phyloP scores from a whole-genome alignment of 345 rosid species.

The Rhizophora mangle region DNA sequence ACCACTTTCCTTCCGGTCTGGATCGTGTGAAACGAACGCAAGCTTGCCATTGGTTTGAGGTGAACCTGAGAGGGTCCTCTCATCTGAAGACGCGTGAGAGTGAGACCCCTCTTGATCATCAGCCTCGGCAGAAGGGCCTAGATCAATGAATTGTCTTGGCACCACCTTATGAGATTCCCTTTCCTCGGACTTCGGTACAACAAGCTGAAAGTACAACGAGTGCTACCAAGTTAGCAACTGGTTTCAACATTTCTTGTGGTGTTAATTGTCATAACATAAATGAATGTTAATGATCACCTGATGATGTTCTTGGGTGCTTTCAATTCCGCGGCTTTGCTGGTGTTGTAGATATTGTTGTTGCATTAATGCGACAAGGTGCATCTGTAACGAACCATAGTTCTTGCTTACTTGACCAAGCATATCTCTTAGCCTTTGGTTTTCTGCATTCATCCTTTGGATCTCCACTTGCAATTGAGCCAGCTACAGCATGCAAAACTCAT shows the following conservation, averaged over 20 bases:
- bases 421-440: slow-evolving; percentile 69
- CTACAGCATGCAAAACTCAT: slow-evolving; percentile 23
- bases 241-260: background rate
- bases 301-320: slow-evolving; percentile 32
- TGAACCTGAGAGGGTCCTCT: slow-evolving; percentile 62
- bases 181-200: slow-evolving; percentile 40
- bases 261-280: background rate
- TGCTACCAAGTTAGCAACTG: no score
- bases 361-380: slow-evolving; percentile 60
- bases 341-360: slow-evolving; percentile 43
- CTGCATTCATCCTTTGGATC: slow-evolving; percentile 63
- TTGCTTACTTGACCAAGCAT: slow-evolving; percentile 68
- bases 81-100: slow-evolving; percentile 71
- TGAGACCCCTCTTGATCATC: slow-evolving; percentile 23
- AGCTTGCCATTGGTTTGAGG: slow-evolving; percentile 29
- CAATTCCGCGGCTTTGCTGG: slow-evolving; percentile 27
- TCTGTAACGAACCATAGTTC: slow-evolving; percentile 61
- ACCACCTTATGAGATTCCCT: slow-evolving; percentile 33
- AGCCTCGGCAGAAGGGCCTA: slow-evolving; percentile 42
- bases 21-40: slow-evolving; percentile 32
- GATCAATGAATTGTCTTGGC: slow-evolving; percentile 67
- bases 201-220: slow-evolving; percentile 31
- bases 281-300: slow-evolving; percentile 11
- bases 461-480: slow-evolving; percentile 56
- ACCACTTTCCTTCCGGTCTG: slow-evolving; percentile 41